Evolutionary conservation across 768 basidiomycete species (phyloP).

Genomic region (Kwoniella heveanensis): DNA sequence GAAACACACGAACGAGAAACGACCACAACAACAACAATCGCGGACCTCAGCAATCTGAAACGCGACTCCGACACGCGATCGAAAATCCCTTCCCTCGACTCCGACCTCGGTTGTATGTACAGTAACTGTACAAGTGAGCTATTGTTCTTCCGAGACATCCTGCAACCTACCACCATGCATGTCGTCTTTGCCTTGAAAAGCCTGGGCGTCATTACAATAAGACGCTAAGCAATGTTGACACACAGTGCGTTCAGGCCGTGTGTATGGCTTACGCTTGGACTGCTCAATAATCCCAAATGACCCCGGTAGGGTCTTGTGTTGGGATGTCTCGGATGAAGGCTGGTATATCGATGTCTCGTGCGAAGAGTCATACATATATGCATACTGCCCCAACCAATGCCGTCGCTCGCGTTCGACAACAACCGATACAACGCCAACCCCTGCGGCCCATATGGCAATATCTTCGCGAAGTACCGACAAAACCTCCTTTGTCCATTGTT

Average conservation of each 20-base stretch:
- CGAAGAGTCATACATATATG: too few relatives aligned
- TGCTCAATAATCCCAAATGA: too few relatives aligned
- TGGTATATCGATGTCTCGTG: neutral
- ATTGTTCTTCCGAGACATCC: constrained; percentile 1
- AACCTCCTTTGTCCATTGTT: too few relatives aligned
- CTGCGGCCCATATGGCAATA: too few relatives aligned
- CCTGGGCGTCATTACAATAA: neutral
- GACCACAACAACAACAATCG: neutral
- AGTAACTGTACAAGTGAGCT: neutral
- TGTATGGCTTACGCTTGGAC: neutral
- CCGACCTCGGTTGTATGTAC: neutral
- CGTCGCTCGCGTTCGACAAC: too few relatives aligned
- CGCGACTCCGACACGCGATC: neutral
- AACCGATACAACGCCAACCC: too few relatives aligned
- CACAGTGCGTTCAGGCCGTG: neutral
- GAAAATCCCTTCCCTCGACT: neutral
- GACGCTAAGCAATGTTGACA: neutral
- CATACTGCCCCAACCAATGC: too few relatives aligned
- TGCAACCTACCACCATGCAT: too few relatives aligned
- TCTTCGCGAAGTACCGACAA: too few relatives aligned
- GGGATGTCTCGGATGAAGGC: neutral
- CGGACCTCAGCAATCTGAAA: neutral
- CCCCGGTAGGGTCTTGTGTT: neutral
- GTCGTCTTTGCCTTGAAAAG: neutral
- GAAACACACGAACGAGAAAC: neutral